A percentile compares a stretch with the other conserved stretches of the same genome.
Evolutionary conservation across 106 monocot genomes (phyloP).

Genomic region (Acorus gramineus): DNA sequence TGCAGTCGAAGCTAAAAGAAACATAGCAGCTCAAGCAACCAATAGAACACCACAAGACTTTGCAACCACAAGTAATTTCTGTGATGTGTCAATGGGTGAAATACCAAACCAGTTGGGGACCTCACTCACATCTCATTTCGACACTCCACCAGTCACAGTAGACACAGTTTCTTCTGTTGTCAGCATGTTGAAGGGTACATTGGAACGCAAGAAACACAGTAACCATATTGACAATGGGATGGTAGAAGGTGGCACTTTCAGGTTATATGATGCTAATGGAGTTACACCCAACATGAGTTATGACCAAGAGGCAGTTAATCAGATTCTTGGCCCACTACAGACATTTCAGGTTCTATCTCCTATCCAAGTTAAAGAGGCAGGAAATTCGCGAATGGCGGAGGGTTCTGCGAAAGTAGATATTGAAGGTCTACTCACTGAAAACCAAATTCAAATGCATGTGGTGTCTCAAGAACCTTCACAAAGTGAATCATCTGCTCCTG

Average conservation of each 20-base stretch:
- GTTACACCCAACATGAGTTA: slow-evolving; percentile 11
- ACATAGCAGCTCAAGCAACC: slow-evolving; percentile 1
- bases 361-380: slow-evolving; percentile 17
- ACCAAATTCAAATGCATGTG: slow-evolving; percentile 23
- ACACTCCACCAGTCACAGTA: slow-evolving; percentile 18
- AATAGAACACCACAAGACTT: slow-evolving; percentile 14
- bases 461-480: slow-evolving; percentile 45
- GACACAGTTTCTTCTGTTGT: slow-evolving; percentile 63
- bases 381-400: slow-evolving; percentile 10
- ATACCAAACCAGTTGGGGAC: slow-evolving; percentile 18
- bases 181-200: slow-evolving; percentile 53
- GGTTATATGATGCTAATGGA: slow-evolving; percentile 32
- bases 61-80: slow-evolving; percentile 14
- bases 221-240: slow-evolving; percentile 20
- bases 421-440: slow-evolving; percentile 21
- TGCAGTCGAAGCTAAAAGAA: slow-evolving; percentile 16
- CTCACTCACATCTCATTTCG: slow-evolving; percentile 40
- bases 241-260: slow-evolving; percentile 21
- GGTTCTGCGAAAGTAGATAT: slow-evolving; percentile 19
- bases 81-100: slow-evolving; percentile 24
- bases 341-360: slow-evolving; percentile 19
- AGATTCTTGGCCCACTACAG: slow-evolving; percentile 12
- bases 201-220: slow-evolving; percentile 45
- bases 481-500: slow-evolving; percentile 53
- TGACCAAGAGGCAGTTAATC: slow-evolving; percentile 20